Percentiles rank a stretch among this genome's conserved stretches.
phyloP scores from a whole-genome alignment of 345 rosid genomes.

The Leavenworthia alabamica region DNA sequence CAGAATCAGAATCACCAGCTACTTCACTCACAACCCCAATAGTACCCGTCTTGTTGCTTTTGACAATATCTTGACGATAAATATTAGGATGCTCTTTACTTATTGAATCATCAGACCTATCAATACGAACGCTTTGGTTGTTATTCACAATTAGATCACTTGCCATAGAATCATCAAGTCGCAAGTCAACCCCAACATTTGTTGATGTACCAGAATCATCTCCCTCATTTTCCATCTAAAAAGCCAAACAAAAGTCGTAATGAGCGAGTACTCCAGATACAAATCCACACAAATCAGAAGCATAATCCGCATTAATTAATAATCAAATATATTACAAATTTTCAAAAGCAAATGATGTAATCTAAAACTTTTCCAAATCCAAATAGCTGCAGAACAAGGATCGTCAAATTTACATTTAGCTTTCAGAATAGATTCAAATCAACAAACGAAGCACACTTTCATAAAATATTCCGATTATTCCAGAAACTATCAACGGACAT shows the following conservation, averaged over 20 bases:
- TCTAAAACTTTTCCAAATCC: background rate
- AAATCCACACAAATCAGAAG: background rate
- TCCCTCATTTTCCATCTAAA: slow-evolving; percentile 55
- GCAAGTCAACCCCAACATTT: slow-evolving; percentile 21
- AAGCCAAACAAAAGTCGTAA: slow-evolving; percentile 3
- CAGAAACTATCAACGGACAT: background rate
- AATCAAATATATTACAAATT: background rate
- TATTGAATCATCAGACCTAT: slow-evolving; percentile 21
- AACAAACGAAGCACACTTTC: background rate
- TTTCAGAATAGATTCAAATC: background rate
- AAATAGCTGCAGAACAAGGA: background rate
- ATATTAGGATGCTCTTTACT: slow-evolving; percentile 39
- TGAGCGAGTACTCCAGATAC: background rate
- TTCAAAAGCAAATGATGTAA: background rate
- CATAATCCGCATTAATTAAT: background rate
- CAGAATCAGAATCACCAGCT: slow-evolving; percentile 92
- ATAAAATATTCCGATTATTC: background rate
- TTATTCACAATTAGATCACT: slow-evolving; percentile 27
- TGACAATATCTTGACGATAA: slow-evolving; percentile 79
- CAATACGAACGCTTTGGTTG: background rate
- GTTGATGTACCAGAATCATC: slow-evolving; percentile 30
- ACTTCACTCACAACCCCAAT: slow-evolving; percentile 88
- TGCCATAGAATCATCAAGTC: slow-evolving; percentile 21
- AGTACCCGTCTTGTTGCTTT: slow-evolving; percentile 43
- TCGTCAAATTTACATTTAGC: background rate